Evolutionary conservation across 805 yeast species (phyloP), one percentile per base, ranked within the genome.

Genomic region (Saturnispora besseyi): DNA sequence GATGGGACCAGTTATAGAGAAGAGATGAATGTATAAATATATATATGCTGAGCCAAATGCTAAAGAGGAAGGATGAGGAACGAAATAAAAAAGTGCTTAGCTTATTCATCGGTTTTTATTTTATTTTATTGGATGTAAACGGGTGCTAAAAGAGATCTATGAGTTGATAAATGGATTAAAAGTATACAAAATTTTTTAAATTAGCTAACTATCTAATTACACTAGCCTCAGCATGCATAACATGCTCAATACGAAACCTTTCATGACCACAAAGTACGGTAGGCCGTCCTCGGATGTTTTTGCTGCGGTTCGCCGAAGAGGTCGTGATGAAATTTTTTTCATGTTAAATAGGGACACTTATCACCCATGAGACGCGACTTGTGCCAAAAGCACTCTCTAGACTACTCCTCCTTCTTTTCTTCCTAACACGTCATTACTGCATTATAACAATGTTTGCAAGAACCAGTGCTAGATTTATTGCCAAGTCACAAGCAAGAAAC

Each of bases 401-500:
- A 26, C 6, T 26, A 26, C 29, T 26, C 29, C 29, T 26, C 29
- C 29, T 36, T 13, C 40, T 36, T 36, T 26, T 18, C 9, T 26
- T 22, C 9, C n/a, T 22, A 24, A 38, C 18, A 22, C 42, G n/a
- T 21, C n/a, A 8, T 12, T 38, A 24, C 34, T 31, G n/a, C 34
- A 11, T 22, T 13, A 37, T 31, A 6, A 28, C 26, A 30, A 47
- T 47, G 50, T 37, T 47, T 29, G 43, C 50, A n/a, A 47, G 50
- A 47, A 41, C 41, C 21, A 38, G 32, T 13, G 43, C 29, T 7
- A 41, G 28, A 24, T 26, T 32, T 28, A 31, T 43, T 18, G 10
- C 26, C 34, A 43, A 43, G 38, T 51, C 57, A 31, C 67, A 63
- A 57, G 57, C 57, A 26, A 87, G 99, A 77, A 74, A 73, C 73